Percentiles rank a stretch among this genome's conserved stretches.
Conservation (phyloP, 1,284 basidiomycete species). For the Austroboletus novae-zelandiae region DNA sequence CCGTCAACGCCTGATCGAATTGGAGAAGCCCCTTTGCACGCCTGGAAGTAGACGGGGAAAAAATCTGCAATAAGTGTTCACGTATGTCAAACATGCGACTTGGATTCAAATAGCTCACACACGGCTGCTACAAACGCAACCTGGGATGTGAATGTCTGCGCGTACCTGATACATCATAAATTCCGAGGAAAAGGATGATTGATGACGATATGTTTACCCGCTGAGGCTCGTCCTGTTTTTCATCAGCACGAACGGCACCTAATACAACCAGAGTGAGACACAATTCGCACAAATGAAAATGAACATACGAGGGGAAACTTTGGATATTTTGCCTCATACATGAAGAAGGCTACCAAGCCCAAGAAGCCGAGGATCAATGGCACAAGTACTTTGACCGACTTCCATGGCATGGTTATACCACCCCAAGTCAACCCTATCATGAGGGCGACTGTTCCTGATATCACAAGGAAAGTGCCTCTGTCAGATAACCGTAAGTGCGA, state of each 20-base stretch:
- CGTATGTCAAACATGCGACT: too few relatives aligned
- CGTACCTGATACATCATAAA: conserved; percentile 2
- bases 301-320: conserved; percentile 11
- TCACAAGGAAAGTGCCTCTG: conserved; percentile 6
- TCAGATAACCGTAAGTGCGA: neutral
- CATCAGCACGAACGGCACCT: conserved; percentile 15
- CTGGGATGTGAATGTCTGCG: conserved; percentile 3
- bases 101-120: conserved; percentile 4
- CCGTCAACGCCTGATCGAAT: conserved; percentile 7
- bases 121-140: neutral
- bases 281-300: too few relatives aligned
- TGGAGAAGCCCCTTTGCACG: neutral
- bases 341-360: conserved; percentile 6
- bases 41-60: conserved; percentile 11
- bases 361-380: conserved; percentile 1
- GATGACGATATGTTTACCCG: conserved; percentile 4
- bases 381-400: too few relatives aligned
- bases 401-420: too few relatives aligned
- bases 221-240: conserved; percentile 15
- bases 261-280: neutral
- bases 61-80: conserved; percentile 1
- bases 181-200: too few relatives aligned
- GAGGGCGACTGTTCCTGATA: conserved; percentile 2
- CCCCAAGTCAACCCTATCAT: neutral
- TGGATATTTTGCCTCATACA: conserved; percentile 11